phyloP scores from a whole-genome alignment of 805 yeast species.

The Jamesozyma spencerorum region DNA sequence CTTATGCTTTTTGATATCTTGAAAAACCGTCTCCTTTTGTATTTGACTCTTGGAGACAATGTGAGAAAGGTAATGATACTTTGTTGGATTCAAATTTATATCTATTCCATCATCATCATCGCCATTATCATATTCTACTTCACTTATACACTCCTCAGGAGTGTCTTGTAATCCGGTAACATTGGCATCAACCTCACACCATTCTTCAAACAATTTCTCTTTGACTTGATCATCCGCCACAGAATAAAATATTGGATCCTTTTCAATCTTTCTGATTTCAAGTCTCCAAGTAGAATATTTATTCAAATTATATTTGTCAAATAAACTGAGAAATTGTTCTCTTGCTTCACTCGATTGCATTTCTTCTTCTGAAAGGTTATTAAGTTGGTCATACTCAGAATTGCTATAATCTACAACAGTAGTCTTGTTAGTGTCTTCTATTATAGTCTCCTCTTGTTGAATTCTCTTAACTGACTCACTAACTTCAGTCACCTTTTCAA shows the following conservation, averaged over 20 bases:
- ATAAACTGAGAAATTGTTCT: constrained; percentile 32
- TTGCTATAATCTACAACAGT: no score
- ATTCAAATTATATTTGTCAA: constrained; percentile 30
- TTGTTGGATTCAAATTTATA: constrained; percentile 20
- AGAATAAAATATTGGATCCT: constrained; percentile 35
- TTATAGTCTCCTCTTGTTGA: no score
- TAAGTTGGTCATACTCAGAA: no score
- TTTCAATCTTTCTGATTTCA: constrained; percentile 34
- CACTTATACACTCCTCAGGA: not conserved
- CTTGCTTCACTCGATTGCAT: no score
- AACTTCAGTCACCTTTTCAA: no score
- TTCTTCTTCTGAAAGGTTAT: no score
- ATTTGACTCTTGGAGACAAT: constrained; percentile 21
- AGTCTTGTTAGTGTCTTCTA: not conserved
- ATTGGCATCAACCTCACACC: constrained; percentile 30
- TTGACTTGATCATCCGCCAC: constrained; percentile 31
- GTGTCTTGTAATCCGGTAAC: not conserved
- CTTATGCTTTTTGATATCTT: constrained; percentile 21
- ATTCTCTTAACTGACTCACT: not conserved
- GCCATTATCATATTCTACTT: not conserved
- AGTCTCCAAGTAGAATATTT: constrained; percentile 42
- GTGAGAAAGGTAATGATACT: constrained; percentile 27
- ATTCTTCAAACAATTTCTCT: constrained; percentile 35
- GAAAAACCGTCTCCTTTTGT: constrained; percentile 15
- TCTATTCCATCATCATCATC: constrained; percentile 7